These are phyloP conservation scores for Saururus chinensis DNA, from an alignment of 164 flowering plant genomes.

Conservation along the genomic window DNA sequence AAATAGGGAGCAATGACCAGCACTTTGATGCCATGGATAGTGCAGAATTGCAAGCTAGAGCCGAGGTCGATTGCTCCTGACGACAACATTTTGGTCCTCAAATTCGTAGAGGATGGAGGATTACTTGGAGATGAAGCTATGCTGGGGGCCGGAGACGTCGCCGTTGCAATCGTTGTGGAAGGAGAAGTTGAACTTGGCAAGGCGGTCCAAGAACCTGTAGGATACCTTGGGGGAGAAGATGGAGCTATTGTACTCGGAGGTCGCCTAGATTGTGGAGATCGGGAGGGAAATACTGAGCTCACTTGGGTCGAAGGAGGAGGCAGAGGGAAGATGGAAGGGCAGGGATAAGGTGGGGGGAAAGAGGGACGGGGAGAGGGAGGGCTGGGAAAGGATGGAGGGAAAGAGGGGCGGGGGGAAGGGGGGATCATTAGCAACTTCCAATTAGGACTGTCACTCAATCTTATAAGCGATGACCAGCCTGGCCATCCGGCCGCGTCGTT, in stretches of 20 bases:
- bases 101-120: slow-evolving; percentile 57
- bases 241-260: slow-evolving; percentile 78
- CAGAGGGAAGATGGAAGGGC: not conserved
- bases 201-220: slow-evolving; percentile 58
- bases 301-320: slow-evolving; percentile 12
- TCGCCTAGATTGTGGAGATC: slow-evolving; percentile 51
- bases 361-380: not conserved
- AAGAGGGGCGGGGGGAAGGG: too few relatives aligned
- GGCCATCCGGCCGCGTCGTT: too few relatives aligned
- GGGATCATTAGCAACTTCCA: too few relatives aligned
- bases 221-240: slow-evolving; percentile 69
- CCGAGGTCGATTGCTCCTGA: slow-evolving; percentile 40
- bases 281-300: slow-evolving; percentile 15
- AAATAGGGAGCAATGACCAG: not conserved
- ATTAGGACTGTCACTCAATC: too few relatives aligned
- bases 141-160: slow-evolving; percentile 42
- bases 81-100: slow-evolving; percentile 50
- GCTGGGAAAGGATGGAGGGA: too few relatives aligned
- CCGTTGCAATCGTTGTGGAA: slow-evolving; percentile 54
- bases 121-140: slow-evolving; percentile 40
- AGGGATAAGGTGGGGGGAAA: not conserved
- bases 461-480: too few relatives aligned
- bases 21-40: slow-evolving; percentile 67
- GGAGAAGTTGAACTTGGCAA: slow-evolving; percentile 71
- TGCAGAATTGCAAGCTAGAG: slow-evolving; percentile 39